A percentile compares a stretch with the other conserved stretches of the same genome.
These are phyloP conservation scores for Quercus glauca DNA, from an alignment of 306 rosid genomes.

Conservation along the genomic window DNA sequence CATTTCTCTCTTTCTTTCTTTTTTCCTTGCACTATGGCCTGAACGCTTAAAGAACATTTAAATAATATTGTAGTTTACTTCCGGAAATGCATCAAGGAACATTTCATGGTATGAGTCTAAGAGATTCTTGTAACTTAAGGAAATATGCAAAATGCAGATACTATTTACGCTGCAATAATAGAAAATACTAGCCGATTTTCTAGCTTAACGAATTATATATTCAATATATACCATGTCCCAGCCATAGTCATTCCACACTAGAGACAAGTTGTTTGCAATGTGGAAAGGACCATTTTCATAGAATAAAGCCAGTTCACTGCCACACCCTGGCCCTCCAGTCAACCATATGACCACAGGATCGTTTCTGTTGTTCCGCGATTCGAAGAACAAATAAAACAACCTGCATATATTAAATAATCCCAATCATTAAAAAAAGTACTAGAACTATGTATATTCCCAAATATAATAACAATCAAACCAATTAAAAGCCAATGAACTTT, in stretches of 20 bases:
- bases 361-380: conserved; percentile 55
- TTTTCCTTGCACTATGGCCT: too few relatives aligned
- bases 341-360: conserved; percentile 88
- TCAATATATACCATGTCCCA: conserved; percentile 69
- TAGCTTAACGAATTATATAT: not conserved
- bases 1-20: too few relatives aligned
- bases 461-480: too few relatives aligned
- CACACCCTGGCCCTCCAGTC: conserved; percentile 96
- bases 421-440: too few relatives aligned
- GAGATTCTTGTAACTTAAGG: not conserved
- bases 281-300: conserved; percentile 95
- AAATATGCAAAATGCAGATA: too few relatives aligned
- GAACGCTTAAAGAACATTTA: too few relatives aligned
- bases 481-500: too few relatives aligned
- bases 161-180: not conserved
- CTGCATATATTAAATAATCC: conserved; percentile 30
- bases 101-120: not conserved
- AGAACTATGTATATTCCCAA: too few relatives aligned
- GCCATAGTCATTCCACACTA: conserved; percentile 81
- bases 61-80: not conserved
- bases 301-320: conserved; percentile 88
- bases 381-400: conserved; percentile 91
- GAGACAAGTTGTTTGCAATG: conserved; percentile 60
- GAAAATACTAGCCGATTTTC: not conserved
- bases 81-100: not conserved